phyloP scores from a whole-genome alignment of 495 filamentous ascomycete genomes.

The Apiosordaria backusii region DNA sequence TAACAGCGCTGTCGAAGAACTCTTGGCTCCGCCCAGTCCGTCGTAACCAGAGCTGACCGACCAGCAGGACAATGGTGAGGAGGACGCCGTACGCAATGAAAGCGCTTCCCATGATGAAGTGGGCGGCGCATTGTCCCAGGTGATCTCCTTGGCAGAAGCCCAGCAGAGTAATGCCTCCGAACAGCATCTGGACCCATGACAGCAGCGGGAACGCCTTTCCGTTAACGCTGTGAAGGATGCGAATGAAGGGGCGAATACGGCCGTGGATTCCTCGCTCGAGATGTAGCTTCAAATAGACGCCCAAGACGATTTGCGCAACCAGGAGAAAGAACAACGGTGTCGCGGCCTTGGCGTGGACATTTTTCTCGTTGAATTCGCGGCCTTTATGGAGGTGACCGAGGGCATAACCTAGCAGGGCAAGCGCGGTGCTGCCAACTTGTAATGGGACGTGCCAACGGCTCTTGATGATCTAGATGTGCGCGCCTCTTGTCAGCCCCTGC shows the following conservation, averaged over 20 bases:
- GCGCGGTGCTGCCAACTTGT: conserved; percentile 67
- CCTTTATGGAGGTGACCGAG: conserved; percentile 89
- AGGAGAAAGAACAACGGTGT: conserved; percentile 75
- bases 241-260: conserved; percentile 66
- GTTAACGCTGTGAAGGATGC: conserved; percentile 71
- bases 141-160: conserved; percentile 96
- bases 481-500: conserved; percentile 9
- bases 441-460: conserved; percentile 93
- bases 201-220: conserved; percentile 85
- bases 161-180: conserved; percentile 87
- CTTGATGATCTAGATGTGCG: conserved; percentile 65
- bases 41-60: conserved; percentile 83
- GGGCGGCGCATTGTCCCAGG: conserved; percentile 86
- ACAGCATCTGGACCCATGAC: conserved; percentile 93
- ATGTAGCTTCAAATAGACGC: conserved; percentile 86
- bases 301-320: conserved; percentile 70
- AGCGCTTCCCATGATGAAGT: conserved; percentile 97
- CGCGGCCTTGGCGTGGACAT: conserved; percentile 80
- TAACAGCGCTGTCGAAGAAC: conserved; percentile 91
- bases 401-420: conserved; percentile 82
- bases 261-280: conserved; percentile 78
- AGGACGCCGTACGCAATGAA: conserved; percentile 93
- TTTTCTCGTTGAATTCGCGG: conserved; percentile 71
- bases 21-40: conserved; percentile 87
- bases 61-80: conserved; percentile 79